Evolutionary conservation across 2,329 filamentous ascomycete species (phyloP).

Genomic region (Aspergillus neotritici): DNA sequence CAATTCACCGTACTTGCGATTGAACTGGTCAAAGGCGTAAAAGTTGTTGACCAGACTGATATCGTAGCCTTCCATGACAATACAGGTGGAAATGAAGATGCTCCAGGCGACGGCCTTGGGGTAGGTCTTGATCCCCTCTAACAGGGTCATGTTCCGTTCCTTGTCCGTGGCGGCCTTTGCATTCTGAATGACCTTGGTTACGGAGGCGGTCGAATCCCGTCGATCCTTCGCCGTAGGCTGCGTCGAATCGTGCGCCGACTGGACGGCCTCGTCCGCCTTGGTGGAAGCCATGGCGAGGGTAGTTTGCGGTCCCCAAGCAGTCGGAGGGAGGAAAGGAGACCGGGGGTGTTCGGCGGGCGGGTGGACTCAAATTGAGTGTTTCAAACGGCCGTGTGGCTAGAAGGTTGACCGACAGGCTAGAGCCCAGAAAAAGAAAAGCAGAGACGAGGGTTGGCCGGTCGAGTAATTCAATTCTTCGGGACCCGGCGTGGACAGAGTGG

Average conservation of each 20-base stretch:
- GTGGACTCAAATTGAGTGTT: too few species aligned
- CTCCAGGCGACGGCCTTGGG: slow-evolving; percentile 83
- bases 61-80: slow-evolving; percentile 89
- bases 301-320: slow-evolving; percentile 6
- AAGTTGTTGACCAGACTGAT: slow-evolving; percentile 77
- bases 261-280: slow-evolving; percentile 26
- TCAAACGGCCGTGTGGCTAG: too few species aligned
- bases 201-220: slow-evolving; percentile 19
- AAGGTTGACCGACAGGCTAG: too few species aligned
- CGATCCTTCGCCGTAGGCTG: slow-evolving; percentile 10
- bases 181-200: slow-evolving; percentile 34
- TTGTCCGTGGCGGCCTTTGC: slow-evolving; percentile 41
- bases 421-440: too few species aligned
- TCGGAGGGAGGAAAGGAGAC: not conserved
- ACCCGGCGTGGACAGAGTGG: too few species aligned
- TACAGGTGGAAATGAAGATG: slow-evolving; percentile 80
- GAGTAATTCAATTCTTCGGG: too few species aligned
- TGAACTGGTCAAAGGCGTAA: slow-evolving; percentile 47
- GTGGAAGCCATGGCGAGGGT: slow-evolving; percentile 22
- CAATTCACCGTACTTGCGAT: slow-evolving; percentile 36
- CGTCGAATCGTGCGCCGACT: slow-evolving; percentile 15
- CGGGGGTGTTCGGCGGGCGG: too few species aligned
- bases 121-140: slow-evolving; percentile 74
- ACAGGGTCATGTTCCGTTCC: slow-evolving; percentile 62
- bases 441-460: too few species aligned